These are phyloP conservation scores for Colletotrichum sp. DNA, from an alignment of 2,329 filamentous ascomycete genomes.

Conservation along the genomic window DNA sequence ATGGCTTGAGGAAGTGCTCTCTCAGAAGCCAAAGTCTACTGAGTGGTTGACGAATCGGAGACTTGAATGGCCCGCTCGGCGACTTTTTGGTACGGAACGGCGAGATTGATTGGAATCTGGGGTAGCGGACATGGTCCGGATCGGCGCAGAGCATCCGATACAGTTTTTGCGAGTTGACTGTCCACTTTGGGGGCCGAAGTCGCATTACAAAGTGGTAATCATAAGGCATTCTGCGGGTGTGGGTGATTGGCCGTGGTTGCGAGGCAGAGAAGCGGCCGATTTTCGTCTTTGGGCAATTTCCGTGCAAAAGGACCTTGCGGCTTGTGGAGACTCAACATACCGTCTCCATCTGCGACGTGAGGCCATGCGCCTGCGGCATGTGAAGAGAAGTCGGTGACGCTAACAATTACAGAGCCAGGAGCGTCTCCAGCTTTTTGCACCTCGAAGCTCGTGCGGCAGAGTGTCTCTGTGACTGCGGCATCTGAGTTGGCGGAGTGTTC, in stretches of 20 bases:
- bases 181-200: background rate
- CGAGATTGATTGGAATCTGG: background rate
- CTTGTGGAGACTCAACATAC: background rate
- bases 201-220: background rate
- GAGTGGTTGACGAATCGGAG: background rate
- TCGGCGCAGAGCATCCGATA: background rate
- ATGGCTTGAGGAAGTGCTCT: background rate
- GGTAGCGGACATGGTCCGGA: background rate
- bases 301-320: background rate
- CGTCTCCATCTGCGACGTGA: background rate
- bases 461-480: background rate
- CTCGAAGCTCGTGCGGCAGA: background rate
- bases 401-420: background rate
- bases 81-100: background rate
- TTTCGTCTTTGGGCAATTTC: background rate
- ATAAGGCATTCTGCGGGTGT: background rate
- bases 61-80: background rate
- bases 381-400: constrained; percentile 8
- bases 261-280: background rate
- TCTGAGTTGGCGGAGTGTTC: background rate
- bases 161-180: background rate
- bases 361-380: background rate
- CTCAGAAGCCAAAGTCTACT: background rate
- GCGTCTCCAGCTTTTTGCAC: background rate
- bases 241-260: background rate